Evolutionary conservation across 1,284 basidiomycete species (phyloP), one percentile per base, ranked within the genome.

Genomic region (Pseudozyma tsukubaensis): DNA sequence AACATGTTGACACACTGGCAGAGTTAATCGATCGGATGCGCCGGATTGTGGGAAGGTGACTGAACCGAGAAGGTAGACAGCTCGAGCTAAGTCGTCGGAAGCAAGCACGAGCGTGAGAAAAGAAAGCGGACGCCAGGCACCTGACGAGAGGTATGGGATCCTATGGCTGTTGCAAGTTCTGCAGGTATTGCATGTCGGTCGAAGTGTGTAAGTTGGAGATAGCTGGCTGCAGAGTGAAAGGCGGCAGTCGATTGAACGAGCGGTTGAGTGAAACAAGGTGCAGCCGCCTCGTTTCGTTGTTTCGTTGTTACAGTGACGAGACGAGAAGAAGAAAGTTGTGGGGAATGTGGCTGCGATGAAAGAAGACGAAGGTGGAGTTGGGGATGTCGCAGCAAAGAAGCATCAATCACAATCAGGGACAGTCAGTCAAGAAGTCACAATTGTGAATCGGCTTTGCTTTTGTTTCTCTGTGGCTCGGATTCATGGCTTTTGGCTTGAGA

Each of bases 1-100:
- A 47, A 47, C 59, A 69, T 63, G 47, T 5, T 39, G 18, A 49
- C 24, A 29, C 24, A 29, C 24, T 29, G 24, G 24, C 24, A 29
- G 24, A 29, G 3, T 29, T 29, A 29, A 29, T 6, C 24, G 24
- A 29, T 29, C 24, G 24, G 24, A 29, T 29, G 24, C 24, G 24
- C 24, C 24, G 24, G 24, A 29, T 29, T 6, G 24, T 29, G 24
- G 24, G 24, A 29, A 29, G 24, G 24, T 29, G 24, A 29, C 24
- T 29, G 3, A 6, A 6, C 6, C 24, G 24, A 6, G 6, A 29
- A 29, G 24, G 3, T 29, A 29, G 24, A n/a, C n/a, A 29, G 24
- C 24, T 29, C 24, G 24, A 29, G 6, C 24, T 29, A 29, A 6
- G 6, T 29, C 18, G 18, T 44, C 24, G 24, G 42, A 18, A 8